Percentiles rank a stretch among this genome's conserved stretches.
These are phyloP conservation scores for Puccinia coronata DNA, from an alignment of 1,284 basidiomycete genomes.

Conservation along the genomic window DNA sequence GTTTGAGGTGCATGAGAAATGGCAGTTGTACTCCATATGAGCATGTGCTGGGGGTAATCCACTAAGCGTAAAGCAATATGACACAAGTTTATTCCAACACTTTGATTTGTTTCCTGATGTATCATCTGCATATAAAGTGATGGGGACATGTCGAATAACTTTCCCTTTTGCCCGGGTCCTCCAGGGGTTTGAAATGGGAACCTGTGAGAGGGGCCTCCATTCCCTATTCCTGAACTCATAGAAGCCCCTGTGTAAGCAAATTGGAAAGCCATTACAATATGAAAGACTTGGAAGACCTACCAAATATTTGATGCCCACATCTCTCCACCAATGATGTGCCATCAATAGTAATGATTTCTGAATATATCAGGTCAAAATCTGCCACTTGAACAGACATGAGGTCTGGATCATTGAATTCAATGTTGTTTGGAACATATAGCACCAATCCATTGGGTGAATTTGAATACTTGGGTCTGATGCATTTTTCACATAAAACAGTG, in stretches of 20 bases:
- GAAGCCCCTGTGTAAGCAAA: background rate
- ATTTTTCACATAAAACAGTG: too few relatives aligned
- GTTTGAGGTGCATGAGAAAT: slow-evolving; percentile 61
- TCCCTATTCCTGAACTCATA: background rate
- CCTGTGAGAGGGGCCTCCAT: too few relatives aligned
- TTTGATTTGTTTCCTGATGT: too few relatives aligned
- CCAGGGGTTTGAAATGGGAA: background rate
- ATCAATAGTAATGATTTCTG: background rate
- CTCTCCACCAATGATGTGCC: background rate
- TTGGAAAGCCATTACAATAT: background rate
- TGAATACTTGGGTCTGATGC: too few relatives aligned
- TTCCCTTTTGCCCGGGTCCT: background rate
- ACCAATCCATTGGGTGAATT: too few relatives aligned
- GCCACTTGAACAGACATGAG: background rate
- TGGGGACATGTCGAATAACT: slow-evolving; percentile 52
- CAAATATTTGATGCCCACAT: background rate
- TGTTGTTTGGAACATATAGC: too few relatives aligned
- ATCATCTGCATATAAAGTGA: slow-evolving; percentile 63
- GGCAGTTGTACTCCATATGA: slow-evolving; percentile 58
- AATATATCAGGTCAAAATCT: background rate
- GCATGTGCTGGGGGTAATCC: slow-evolving; percentile 56
- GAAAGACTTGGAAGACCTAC: too few relatives aligned
- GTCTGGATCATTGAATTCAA: background rate
- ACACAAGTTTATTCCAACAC: too few relatives aligned
- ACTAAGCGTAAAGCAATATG: slow-evolving; percentile 56